Percentiles rank a stretch among this genome's conserved stretches.
phyloP scores from a whole-genome alignment of 192 early-diverging fungal genomes.

The Paraglomus brasilianum region DNA sequence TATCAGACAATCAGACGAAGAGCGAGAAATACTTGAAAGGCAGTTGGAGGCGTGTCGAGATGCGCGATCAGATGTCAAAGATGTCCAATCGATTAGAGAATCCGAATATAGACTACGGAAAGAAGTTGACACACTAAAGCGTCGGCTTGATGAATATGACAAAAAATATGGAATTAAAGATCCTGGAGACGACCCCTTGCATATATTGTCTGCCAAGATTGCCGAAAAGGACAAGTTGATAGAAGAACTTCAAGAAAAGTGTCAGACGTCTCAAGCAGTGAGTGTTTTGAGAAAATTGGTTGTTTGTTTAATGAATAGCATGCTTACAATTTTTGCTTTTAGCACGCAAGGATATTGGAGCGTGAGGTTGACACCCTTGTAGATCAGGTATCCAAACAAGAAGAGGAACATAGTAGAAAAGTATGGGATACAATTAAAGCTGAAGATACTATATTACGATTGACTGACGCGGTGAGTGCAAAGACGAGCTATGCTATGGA shows the following conservation, averaged over 20 bases:
- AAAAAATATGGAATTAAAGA: conserved; percentile 29
- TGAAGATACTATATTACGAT: conserved; percentile 69
- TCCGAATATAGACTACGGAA: conserved; percentile 43
- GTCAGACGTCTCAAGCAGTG: conserved; percentile 36
- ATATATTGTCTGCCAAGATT: conserved; percentile 27
- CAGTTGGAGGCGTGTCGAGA: conserved; percentile 14
- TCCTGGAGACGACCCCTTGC: conserved; percentile 35
- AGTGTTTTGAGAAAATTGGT: too few relatives aligned
- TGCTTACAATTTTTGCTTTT: too few relatives aligned
- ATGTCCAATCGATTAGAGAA: neutral
- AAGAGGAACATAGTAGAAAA: conserved; percentile 75
- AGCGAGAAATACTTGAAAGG: neutral
- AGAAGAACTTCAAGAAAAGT: conserved; percentile 50
- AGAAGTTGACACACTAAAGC: conserved; percentile 44
- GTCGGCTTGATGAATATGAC: conserved; percentile 37
- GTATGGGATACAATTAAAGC: conserved; percentile 68
- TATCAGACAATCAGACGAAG: conserved; percentile 39
- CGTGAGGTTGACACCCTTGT: conserved; percentile 63
- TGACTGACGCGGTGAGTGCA: conserved; percentile 56
- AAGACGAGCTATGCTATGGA: too few relatives aligned
- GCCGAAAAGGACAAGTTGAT: conserved; percentile 53
- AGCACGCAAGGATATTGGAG: conserved; percentile 40
- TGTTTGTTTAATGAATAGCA: too few relatives aligned
- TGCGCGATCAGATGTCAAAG: neutral
- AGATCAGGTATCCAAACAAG: conserved; percentile 66